phyloP scores from a whole-genome alignment of 2,329 filamentous ascomycete species.

The Eutypella sp. region DNA sequence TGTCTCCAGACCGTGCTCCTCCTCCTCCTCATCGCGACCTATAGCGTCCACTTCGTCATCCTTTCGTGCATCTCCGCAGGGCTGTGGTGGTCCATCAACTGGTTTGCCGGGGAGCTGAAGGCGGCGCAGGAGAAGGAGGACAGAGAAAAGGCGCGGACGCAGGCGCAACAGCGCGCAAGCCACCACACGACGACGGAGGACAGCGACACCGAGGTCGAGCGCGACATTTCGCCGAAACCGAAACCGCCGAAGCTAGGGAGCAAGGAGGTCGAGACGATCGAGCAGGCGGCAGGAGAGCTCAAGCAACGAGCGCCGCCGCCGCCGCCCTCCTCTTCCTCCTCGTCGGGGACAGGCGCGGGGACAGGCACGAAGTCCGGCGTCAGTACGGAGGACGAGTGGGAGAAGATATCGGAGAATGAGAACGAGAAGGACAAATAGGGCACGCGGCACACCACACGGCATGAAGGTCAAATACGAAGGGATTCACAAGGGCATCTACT shows the following conservation, averaged over 20 bases:
- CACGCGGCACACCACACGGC: too few relatives aligned
- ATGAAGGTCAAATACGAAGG: too few relatives aligned
- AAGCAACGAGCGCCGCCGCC: constrained; percentile 40
- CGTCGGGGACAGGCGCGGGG: too few relatives aligned
- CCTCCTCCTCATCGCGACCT: constrained; percentile 70
- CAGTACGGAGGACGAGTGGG: constrained; percentile 96
- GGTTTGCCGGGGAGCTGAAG: constrained; percentile 73
- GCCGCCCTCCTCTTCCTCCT: too few relatives aligned
- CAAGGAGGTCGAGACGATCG: constrained; percentile 40
- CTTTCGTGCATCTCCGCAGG: constrained; percentile 74
- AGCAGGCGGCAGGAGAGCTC: constrained; percentile 40
- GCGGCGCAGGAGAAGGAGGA: constrained; percentile 40
- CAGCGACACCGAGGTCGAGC: constrained; percentile 49
- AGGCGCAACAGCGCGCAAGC: constrained; percentile 28
- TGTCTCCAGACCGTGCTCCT: constrained; percentile 76
- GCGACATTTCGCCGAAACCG: constrained; percentile 19
- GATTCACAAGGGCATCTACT: too few relatives aligned
- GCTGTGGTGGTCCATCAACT: constrained; percentile 93
- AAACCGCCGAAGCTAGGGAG: constrained; percentile 26
- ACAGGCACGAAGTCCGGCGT: constrained; percentile 50
- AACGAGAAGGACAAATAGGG: constrained; percentile 51
- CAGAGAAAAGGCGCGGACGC: constrained; percentile 35
- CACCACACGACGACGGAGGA: constrained; percentile 33
- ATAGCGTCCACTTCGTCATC: constrained; percentile 82
- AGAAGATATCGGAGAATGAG: constrained; percentile 79